These are phyloP conservation scores for Lentinula aciculospora DNA, from an alignment of 768 basidiomycete species.

Conservation along the genomic window DNA sequence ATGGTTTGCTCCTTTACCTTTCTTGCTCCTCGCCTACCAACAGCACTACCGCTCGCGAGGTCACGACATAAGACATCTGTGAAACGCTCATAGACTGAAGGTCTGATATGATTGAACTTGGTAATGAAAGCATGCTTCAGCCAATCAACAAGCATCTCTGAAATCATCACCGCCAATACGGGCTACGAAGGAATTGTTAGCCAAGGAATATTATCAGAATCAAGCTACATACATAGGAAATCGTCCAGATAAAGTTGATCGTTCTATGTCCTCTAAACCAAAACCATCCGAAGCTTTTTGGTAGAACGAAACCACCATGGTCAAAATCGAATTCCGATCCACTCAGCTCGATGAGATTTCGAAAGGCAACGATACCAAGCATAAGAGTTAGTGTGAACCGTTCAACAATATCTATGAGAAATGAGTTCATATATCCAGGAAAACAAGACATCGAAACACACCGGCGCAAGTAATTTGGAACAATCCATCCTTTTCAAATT, in stretches of 20 bases:
- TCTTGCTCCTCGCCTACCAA: conserved; percentile 59
- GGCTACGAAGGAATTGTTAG: conserved; percentile 48
- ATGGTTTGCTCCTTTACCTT: conserved; percentile 42
- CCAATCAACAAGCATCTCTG: conserved; percentile 97
- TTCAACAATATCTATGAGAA: conserved; percentile 83
- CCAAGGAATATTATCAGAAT: neutral
- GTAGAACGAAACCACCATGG: conserved; percentile 62
- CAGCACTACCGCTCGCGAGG: conserved; percentile 71
- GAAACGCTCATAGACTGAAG: conserved; percentile 91
- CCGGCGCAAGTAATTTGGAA: conserved; percentile 99
- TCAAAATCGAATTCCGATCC: conserved; percentile 83
- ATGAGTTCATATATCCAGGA: neutral
- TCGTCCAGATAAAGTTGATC: conserved; percentile 70
- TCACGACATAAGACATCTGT: conserved; percentile 95
- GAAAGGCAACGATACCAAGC: conserved; percentile 86
- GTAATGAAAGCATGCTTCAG: conserved; percentile 99
- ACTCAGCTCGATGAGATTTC: conserved; percentile 91
- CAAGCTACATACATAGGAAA: conserved; percentile 68
- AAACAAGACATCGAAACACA: conserved; percentile 22
- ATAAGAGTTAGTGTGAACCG: conserved; percentile 90
- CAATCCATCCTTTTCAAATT: conserved; percentile 96
- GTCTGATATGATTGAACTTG: conserved; percentile 98
- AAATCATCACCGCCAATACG: conserved; percentile 82
- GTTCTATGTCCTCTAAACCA: conserved; percentile 41
- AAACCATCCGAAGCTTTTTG: conserved; percentile 83